These are phyloP conservation scores for Alternaria viburni DNA, from an alignment of 2,329 filamentous ascomycete genomes.

Conservation along the genomic window DNA sequence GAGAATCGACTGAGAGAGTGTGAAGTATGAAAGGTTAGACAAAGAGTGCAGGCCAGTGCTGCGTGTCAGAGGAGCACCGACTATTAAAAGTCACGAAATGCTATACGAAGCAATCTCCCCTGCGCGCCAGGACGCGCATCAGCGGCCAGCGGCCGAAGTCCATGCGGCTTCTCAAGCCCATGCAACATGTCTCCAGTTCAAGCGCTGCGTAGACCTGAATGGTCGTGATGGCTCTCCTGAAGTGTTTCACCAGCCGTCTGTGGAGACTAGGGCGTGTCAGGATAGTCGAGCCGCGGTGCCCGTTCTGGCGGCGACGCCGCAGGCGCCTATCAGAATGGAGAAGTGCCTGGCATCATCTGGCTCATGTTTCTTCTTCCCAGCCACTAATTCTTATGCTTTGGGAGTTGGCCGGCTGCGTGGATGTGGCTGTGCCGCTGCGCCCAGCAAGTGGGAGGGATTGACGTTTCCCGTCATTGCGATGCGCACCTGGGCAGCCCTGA, in stretches of 20 bases:
- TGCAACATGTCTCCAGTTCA: slow-evolving; percentile 32
- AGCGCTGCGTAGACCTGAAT: slow-evolving; percentile 27
- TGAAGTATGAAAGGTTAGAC: slow-evolving; percentile 36
- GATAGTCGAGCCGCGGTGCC: slow-evolving; percentile 27
- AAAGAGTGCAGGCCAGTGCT: slow-evolving; percentile 26
- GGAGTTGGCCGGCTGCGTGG: not conserved
- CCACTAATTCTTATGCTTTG: slow-evolving; percentile 35
- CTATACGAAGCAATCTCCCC: slow-evolving; percentile 35
- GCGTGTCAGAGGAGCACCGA: slow-evolving; percentile 22
- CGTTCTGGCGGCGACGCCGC: slow-evolving; percentile 10
- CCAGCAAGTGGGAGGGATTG: not conserved
- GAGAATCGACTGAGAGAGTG: slow-evolving; percentile 29
- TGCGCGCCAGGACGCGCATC: slow-evolving; percentile 9
- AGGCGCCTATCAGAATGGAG: slow-evolving; percentile 27
- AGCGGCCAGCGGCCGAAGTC: slow-evolving; percentile 24
- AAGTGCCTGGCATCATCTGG: slow-evolving; percentile 35
- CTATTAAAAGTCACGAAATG: slow-evolving; percentile 36
- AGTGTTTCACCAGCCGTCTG: slow-evolving; percentile 43
- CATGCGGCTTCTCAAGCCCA: slow-evolving; percentile 27
- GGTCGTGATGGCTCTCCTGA: slow-evolving; percentile 31
- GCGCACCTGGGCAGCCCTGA: slow-evolving; percentile 8
- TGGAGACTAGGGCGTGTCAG: slow-evolving; percentile 46
- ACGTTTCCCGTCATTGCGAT: slow-evolving; percentile 26
- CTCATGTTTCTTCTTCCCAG: slow-evolving; percentile 33
- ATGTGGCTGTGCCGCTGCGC: slow-evolving; percentile 10